phyloP scores from a whole-genome alignment of 2,329 filamentous ascomycete genomes.

The Neonectria faginata region DNA sequence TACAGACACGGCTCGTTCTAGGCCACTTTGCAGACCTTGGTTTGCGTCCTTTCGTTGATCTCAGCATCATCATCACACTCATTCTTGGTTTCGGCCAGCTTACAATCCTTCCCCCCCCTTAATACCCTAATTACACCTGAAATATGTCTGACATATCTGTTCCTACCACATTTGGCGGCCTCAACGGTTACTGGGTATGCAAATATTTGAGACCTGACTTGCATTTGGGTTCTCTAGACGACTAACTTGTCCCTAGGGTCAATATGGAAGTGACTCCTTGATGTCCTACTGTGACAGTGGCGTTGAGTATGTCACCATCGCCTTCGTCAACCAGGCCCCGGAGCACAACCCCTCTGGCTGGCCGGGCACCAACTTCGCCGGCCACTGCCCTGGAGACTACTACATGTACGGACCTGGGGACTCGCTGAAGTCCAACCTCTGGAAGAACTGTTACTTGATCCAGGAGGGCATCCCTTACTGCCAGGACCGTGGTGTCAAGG shows the following conservation, averaged over 20 bases:
- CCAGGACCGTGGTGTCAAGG: conserved; percentile 56
- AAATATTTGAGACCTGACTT: background rate
- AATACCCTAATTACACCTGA: conserved; percentile 30
- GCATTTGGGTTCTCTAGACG: conserved; percentile 12
- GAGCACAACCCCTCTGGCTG: conserved; percentile 51
- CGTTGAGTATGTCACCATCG: conserved; percentile 53
- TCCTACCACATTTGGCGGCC: conserved; percentile 45
- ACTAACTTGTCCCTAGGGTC: conserved; percentile 47
- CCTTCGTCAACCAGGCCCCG: conserved; percentile 54
- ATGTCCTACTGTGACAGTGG: conserved; percentile 52
- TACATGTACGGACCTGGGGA: conserved; percentile 42
- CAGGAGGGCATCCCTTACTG: conserved; percentile 56
- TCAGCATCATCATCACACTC: conserved; percentile 47
- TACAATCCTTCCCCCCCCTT: conserved; percentile 48
- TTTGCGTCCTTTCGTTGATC: conserved; percentile 57
- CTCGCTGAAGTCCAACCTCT: conserved; percentile 45
- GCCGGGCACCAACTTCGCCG: conserved; percentile 56
- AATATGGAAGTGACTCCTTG: conserved; percentile 50
- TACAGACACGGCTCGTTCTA: conserved; percentile 47
- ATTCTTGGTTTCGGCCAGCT: conserved; percentile 51
- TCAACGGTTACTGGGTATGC: conserved; percentile 58
- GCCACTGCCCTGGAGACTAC: conserved; percentile 50
- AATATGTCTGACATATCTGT: conserved; percentile 41
- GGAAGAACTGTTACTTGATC: conserved; percentile 52
- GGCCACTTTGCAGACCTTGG: conserved; percentile 50